These are phyloP conservation scores for Cercospora berteroae DNA, from an alignment of 2,329 filamentous ascomycete genomes.

Conservation along the genomic window DNA sequence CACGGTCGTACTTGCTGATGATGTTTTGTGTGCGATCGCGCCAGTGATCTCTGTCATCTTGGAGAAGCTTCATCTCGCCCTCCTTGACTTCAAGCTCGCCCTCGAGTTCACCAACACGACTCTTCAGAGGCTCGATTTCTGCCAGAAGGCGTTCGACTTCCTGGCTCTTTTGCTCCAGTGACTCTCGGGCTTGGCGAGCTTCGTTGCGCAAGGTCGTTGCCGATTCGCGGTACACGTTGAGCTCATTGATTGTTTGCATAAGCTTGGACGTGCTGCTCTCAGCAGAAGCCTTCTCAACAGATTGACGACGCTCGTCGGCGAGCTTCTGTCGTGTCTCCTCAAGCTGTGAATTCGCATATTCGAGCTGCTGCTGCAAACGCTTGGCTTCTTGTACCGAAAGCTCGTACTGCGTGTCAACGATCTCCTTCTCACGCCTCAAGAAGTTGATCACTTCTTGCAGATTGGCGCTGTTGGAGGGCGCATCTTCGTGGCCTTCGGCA, in stretches of 20 bases:
- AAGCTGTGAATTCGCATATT: slow-evolving; percentile 81
- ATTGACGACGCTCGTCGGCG: slow-evolving; percentile 78
- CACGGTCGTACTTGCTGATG: slow-evolving; percentile 90
- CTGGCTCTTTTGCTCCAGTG: slow-evolving; percentile 70
- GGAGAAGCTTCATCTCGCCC: slow-evolving; percentile 82
- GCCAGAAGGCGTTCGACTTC: slow-evolving; percentile 72
- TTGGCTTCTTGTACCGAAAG: slow-evolving; percentile 84
- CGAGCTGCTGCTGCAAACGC: slow-evolving; percentile 83
- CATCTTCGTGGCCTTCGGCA: slow-evolving; percentile 33
- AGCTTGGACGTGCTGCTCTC: slow-evolving; percentile 82
- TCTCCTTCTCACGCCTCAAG: slow-evolving; percentile 92
- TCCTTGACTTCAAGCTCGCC: slow-evolving; percentile 77
- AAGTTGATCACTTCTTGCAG: slow-evolving; percentile 90
- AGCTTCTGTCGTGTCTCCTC: slow-evolving; percentile 87
- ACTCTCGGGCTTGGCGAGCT: slow-evolving; percentile 71
- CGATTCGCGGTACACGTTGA: slow-evolving; percentile 94
- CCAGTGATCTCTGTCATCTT: slow-evolving; percentile 90
- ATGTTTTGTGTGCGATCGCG: slow-evolving; percentile 95
- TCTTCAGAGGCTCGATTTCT: slow-evolving; percentile 78
- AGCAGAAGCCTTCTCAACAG: slow-evolving; percentile 69
- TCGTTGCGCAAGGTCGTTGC: slow-evolving; percentile 88
- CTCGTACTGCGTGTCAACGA: slow-evolving; percentile 93
- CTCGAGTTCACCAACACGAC: slow-evolving; percentile 76
- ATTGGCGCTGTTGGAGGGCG: slow-evolving; percentile 54
- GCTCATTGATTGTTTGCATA: slow-evolving; percentile 90